phyloP scores from a whole-genome alignment of 228 moss, liverwort and hornwort species.

The Sphagnum fallax region DNA sequence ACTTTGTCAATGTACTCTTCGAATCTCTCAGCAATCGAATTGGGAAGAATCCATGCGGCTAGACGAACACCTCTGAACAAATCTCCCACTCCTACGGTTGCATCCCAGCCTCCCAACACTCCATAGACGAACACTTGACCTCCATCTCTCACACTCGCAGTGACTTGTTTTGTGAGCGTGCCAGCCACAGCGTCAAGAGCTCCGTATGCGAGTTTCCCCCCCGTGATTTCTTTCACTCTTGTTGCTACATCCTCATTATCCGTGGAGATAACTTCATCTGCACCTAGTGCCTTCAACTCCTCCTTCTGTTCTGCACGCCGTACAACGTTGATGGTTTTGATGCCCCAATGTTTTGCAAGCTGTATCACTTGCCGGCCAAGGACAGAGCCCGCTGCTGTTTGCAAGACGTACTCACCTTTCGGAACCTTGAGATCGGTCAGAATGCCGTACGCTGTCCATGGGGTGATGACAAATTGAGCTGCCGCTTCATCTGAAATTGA shows the following conservation, averaged over 20 bases:
- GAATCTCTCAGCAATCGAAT: constrained; percentile 18
- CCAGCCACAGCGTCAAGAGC: constrained; percentile 43
- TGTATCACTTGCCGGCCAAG: constrained; percentile 58
- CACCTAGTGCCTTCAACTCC: constrained; percentile 31
- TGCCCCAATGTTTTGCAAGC: constrained; percentile 43
- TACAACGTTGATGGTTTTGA: constrained; percentile 52
- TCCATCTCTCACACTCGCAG: constrained; percentile 48
- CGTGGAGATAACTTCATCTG: constrained; percentile 49
- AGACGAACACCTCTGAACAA: constrained; percentile 46
- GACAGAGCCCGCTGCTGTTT: constrained; percentile 68
- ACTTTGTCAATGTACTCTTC: constrained; percentile 23
- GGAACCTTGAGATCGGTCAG: constrained; percentile 13
- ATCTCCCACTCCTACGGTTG: constrained; percentile 35
- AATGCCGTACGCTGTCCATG: constrained; percentile 65
- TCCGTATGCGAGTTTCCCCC: constrained; percentile 35
- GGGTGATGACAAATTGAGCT: constrained; percentile 76
- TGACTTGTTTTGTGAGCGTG: constrained; percentile 41
- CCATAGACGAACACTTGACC: constrained; percentile 56
- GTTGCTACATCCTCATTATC: constrained; percentile 44
- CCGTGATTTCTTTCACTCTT: constrained; percentile 32
- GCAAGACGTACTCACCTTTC: constrained; percentile 68
- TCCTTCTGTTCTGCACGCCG: constrained; percentile 43
- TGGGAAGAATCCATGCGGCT: constrained; percentile 38
- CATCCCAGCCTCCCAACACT: constrained; percentile 38
- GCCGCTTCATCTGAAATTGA: constrained; percentile 60